Base-by-base conservation (phyloP, 306 rosid genomes). In the Alnus glutinosa region DNA sequence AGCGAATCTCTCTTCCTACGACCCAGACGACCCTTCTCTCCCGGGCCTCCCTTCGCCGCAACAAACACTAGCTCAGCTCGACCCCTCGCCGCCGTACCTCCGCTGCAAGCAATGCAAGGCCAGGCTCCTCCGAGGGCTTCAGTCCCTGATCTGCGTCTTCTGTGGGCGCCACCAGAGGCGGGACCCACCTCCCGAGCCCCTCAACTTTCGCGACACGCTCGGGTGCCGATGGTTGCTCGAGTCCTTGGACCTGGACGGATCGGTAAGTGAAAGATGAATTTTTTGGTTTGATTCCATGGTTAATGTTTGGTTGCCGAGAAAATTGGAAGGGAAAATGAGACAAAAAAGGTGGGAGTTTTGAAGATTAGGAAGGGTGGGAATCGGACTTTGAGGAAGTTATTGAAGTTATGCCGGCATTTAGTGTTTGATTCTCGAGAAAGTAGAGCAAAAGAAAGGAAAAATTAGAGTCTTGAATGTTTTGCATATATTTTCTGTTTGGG, bases 181-280 rank as follows among this genome's bases (percentile, higher is more conserved):
- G 74, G 97, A 88, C 42, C 87, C 88, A 55, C 92, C 89, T 71
- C 99, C 97, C 0, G 92, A 90, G 7, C 91, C 98, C 3, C 83
- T 96, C 89, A 87, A 84, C 80, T 96, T 91, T 77, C 87, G 82
- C 14, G 82, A 75, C 78, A 87, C 98, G 46, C 8, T 87, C 16
- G 98, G 96, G 1, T 96, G 83, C 81, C 89, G 85, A 5, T 96
- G 93, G 97, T 75, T 96, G 52, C 98, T 96, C 69, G 86, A 89
- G 2, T 91, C 93, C 50, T 84, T 96, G 51, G 61, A 81, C 50
- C 85, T 96, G 36, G 88, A 89, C 81, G 97, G 93, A 89, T 90
- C 94, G 94, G 99, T 96, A 89, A n/a, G 78, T n/a, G 52, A 49
- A 49, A 49, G 52, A 42, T 66, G 11, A 59, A 15, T 42, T 78